phyloP scores from a whole-genome alignment of 345 rosid genomes.

The Rhizophora mangle region DNA sequence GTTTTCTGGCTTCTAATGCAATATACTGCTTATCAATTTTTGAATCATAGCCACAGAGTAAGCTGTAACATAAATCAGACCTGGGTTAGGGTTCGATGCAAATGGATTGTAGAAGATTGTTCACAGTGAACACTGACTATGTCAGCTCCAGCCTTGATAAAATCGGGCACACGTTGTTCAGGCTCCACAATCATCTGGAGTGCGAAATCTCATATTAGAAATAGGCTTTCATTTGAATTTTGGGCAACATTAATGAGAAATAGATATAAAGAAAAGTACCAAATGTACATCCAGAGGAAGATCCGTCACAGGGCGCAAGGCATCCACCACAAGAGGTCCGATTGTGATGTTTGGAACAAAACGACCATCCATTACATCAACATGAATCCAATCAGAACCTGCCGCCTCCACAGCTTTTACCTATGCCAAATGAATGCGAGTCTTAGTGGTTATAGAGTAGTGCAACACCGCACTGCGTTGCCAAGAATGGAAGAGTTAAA shows the following conservation, averaged over 20 bases:
- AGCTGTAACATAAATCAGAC: slow-evolving; percentile 34
- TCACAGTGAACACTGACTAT: slow-evolving; percentile 97
- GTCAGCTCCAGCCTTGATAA: slow-evolving; percentile 98
- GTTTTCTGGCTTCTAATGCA: background rate
- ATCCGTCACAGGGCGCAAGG: slow-evolving; percentile 90
- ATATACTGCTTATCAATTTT: background rate
- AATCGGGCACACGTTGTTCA: slow-evolving; percentile 86
- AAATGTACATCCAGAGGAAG: slow-evolving; percentile 97
- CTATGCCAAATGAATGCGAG: slow-evolving; percentile 39
- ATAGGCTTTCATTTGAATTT: slow-evolving; percentile 4
- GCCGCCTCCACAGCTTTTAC: slow-evolving; percentile 89
- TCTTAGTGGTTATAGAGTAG: slow-evolving; percentile 1
- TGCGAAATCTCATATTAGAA: slow-evolving; percentile 15
- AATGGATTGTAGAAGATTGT: slow-evolving; percentile 88
- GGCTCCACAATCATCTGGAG: slow-evolving; percentile 97
- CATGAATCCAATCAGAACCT: slow-evolving; percentile 97
- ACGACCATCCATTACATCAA: slow-evolving; percentile 98
- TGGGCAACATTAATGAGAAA: background rate
- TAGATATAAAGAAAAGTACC: slow-evolving; percentile 38
- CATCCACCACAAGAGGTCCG: slow-evolving; percentile 93
- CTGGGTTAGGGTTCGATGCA: slow-evolving; percentile 83
- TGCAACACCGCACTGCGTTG: background rate
- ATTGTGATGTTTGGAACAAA: slow-evolving; percentile 98
- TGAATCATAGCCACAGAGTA: background rate
- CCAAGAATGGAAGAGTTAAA: background rate